Evolutionary conservation across 257 asterid species (phyloP), one percentile per base, ranked within the genome.

Genomic region (Ligustrum vulgare): DNA sequence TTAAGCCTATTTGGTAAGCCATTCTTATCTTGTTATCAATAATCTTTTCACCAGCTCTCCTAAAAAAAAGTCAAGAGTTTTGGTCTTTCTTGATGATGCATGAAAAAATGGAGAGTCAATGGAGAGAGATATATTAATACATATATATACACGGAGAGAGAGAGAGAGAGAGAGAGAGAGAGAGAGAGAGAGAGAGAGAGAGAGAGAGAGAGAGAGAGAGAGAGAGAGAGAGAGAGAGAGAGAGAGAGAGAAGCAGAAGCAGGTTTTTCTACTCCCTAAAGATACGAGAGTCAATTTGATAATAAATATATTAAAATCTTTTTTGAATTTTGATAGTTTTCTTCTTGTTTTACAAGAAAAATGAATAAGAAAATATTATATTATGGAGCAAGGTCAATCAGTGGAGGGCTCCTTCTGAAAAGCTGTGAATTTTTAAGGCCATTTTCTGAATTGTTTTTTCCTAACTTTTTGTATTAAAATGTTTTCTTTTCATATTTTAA

Each of bases 221-320:
- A 8, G 43, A 37, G 20, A 51, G 62, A 51, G 22, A 16, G 62
- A 18, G 4, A n/a, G 87, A 84, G 72, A 75, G 75, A 83, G 79
- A 70, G 81, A 86, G 83, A 83, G 75, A 79, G 87, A 86, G 83
- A 81, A 79, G 78, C 80, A 83, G 81, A 86, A 81, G 37, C 84
- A 76, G 78, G 82, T 2, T 74, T 80, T 79, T 72, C 86, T 86
- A 81, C 81, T 8, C 62, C 83, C 76, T 80, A 72, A 83, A 83
- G 77, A 81, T 81, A 80, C 65, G 86, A 81, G 86, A 81, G 80
- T 67, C 85, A 73, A 78, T 78, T 78, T 80, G 82, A 56, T 69
- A 12, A 71, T 74, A 77, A 78, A 81, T 32, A 72, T 47, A 77
- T 49, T 70, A 54, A 73, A 65, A 35, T n/a, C 79, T 77, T 83